A percentile compares a stretch with the other conserved stretches of the same genome.
Conservation (phyloP, 495 filamentous ascomycete genomes). For the Aspergillus haitiensis region DNA sequence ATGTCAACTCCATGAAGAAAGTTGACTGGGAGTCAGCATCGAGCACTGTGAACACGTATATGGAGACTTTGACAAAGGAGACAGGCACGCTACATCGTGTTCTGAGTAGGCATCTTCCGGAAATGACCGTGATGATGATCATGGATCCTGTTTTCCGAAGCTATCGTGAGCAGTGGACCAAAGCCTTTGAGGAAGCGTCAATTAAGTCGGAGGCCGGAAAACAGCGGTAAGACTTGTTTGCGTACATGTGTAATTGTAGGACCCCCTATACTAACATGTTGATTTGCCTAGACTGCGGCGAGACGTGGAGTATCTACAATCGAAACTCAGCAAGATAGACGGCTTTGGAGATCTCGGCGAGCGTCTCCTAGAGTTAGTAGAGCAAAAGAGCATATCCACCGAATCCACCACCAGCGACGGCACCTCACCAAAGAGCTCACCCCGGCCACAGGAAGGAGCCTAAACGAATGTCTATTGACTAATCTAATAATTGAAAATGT, state of each 20-base stretch:
- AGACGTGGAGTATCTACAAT: conserved; percentile 76
- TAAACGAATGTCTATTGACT: background rate
- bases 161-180: conserved; percentile 81
- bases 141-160: conserved; percentile 87
- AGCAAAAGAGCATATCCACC: conserved; percentile 51
- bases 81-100: conserved; percentile 86
- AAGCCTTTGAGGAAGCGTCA: conserved; percentile 66
- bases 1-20: conserved; percentile 72
- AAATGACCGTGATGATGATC: conserved; percentile 76
- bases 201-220: conserved; percentile 67
- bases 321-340: conserved; percentile 73
- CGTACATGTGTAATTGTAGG: background rate
- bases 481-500: conserved; percentile 14
- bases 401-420: conserved; percentile 8
- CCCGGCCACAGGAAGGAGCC: conserved; percentile 9
- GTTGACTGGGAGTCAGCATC: conserved; percentile 68
- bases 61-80: conserved; percentile 90
- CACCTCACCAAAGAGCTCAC: conserved; percentile 8
- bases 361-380: conserved; percentile 65
- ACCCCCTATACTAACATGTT: conserved; percentile 20
- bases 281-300: conserved; percentile 63
- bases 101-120: conserved; percentile 78
- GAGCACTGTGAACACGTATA: conserved; percentile 63
- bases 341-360: conserved; percentile 72
- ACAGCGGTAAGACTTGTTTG: conserved; percentile 59